A percentile compares a stretch with the other conserved stretches of the same genome.
Evolutionary conservation across 2,329 filamentous ascomycete genomes (phyloP).

Genomic region (Trichoderma polysporum): DNA sequence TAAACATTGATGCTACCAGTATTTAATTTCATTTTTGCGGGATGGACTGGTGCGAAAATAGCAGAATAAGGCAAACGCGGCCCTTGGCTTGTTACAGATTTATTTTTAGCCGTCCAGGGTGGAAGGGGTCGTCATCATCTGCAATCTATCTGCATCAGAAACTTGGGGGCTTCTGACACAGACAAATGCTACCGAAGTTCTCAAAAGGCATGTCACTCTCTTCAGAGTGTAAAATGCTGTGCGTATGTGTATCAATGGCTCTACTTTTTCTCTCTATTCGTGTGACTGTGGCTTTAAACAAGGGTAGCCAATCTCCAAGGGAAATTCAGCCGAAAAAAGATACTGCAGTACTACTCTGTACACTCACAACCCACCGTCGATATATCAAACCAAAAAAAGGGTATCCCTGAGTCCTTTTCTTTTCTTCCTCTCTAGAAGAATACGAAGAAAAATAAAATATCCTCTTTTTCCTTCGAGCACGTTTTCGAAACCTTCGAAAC

Average conservation of each 20-base stretch:
- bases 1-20: neutral
- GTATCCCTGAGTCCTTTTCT: too few species aligned
- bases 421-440: too few species aligned
- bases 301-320: neutral
- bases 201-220: neutral
- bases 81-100: constrained; percentile 13
- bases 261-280: neutral
- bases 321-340: neutral
- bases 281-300: neutral
- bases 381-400: neutral
- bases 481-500: constrained; percentile 8
- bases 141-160: neutral
- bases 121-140: neutral
- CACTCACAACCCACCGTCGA: constrained; percentile 1
- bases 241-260: neutral
- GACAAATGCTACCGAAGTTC: too few species aligned
- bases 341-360: neutral
- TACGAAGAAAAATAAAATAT: neutral
- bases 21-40: neutral
- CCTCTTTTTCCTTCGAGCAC: neutral
- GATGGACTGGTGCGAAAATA: neutral
- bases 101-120: constrained; percentile 8
- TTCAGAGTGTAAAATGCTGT: neutral
- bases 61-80: neutral
- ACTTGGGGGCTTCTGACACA: neutral